phyloP scores from a whole-genome alignment of 306 rosid genomes.

The Cicer arietinum region DNA sequence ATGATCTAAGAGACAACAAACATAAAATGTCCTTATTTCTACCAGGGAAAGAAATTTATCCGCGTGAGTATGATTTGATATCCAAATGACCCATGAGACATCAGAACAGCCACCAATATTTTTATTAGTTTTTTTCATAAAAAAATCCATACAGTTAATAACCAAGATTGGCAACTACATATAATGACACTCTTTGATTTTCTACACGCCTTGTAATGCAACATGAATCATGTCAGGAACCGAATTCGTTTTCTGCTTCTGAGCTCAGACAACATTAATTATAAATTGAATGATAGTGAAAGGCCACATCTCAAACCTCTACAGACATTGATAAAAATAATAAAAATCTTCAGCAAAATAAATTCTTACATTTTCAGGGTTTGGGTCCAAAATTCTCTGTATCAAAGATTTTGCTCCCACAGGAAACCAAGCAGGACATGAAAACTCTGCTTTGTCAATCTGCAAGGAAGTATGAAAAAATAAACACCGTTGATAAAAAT shows the following conservation, averaged over 20 bases:
- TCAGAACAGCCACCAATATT: constrained; percentile 38
- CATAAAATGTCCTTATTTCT: not conserved
- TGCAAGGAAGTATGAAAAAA: constrained; percentile 49
- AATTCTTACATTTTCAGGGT: constrained; percentile 74
- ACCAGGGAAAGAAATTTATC: not conserved
- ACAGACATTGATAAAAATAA: not conserved
- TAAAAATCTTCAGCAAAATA: constrained; percentile 17
- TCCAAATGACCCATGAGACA: constrained; percentile 28
- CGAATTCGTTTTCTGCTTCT: constrained; percentile 6
- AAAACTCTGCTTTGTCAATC: constrained; percentile 82
- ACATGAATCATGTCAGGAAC: constrained; percentile 37
- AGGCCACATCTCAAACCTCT: constrained; percentile 2
- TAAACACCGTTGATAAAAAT: not conserved
- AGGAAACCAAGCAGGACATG: constrained; percentile 89
- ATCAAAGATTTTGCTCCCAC: constrained; percentile 82
- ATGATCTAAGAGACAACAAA: not conserved
- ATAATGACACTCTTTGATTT: constrained; percentile 18
- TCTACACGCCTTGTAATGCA: constrained; percentile 31
- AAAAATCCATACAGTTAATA: constrained; percentile 9
- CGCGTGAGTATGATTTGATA: not conserved
- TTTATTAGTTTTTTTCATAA: not conserved
- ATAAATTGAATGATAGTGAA: constrained; percentile 22
- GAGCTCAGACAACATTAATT: constrained; percentile 12
- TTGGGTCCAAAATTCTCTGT: constrained; percentile 75
- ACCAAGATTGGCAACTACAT: constrained; percentile 22